Conservation (phyloP, 257 asterid genomes). For the Knoxia roxburghii region DNA sequence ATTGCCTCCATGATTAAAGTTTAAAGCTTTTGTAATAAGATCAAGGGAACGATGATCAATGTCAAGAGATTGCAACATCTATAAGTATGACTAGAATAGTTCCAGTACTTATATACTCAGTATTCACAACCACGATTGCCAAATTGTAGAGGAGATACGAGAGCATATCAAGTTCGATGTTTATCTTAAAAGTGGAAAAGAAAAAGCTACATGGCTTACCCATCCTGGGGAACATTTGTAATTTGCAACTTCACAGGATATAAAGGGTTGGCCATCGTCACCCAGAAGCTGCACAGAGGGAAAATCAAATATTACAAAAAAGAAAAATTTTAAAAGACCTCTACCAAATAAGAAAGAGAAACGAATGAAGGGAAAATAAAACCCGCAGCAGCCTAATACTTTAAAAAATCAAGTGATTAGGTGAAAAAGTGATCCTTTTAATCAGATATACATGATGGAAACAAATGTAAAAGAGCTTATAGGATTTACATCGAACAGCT, state of each 20-base stretch:
- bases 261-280: slow-evolving; percentile 60
- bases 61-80: too few species aligned
- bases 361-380: not conserved
- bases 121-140: not conserved
- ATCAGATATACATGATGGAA: not conserved
- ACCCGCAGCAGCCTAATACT: not conserved
- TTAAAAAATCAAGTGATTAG: not conserved
- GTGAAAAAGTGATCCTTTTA: not conserved
- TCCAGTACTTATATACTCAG: not conserved
- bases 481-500: not conserved
- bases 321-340: not conserved
- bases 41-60: too few species aligned
- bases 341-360: not conserved
- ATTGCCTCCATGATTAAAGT: not conserved
- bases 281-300: slow-evolving; percentile 70
- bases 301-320: not conserved
- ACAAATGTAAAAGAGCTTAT: not conserved
- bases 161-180: not conserved
- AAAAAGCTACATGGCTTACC: slow-evolving; percentile 42
- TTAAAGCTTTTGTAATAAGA: not conserved
- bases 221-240: slow-evolving; percentile 67
- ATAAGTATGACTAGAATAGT: not conserved
- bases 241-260: slow-evolving; percentile 65
- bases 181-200: not conserved
- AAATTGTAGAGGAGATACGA: not conserved